Conservation (phyloP, 805 yeast species). For the Torulaspora franciscae region DNA sequence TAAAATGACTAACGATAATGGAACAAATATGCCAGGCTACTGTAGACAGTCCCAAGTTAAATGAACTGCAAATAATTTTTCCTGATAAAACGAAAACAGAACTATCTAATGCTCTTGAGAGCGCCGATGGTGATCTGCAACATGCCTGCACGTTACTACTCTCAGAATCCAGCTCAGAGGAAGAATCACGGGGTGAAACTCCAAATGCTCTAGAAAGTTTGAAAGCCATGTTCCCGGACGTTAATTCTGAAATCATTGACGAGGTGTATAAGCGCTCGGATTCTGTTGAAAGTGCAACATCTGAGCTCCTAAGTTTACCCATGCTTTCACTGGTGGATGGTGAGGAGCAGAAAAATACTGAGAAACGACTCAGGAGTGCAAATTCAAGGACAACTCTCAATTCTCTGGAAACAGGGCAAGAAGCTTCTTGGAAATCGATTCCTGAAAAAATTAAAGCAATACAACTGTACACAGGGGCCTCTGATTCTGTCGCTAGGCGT, state of each 20-base stretch:
- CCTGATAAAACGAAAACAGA: conserved; percentile 16
- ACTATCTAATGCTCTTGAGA: conserved; percentile 17
- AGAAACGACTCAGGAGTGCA: conserved; percentile 5
- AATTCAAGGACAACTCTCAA: neutral
- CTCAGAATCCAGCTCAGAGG: conserved; percentile 14
- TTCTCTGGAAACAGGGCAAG: neutral
- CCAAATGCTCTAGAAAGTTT: conserved; percentile 21
- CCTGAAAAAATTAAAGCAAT: conserved; percentile 24
- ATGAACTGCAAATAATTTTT: conserved; percentile 17
- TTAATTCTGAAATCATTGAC: conserved; percentile 32
- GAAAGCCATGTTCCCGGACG: conserved; percentile 45
- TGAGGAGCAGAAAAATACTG: conserved; percentile 16
- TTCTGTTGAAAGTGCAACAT: conserved; percentile 27
- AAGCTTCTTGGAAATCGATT: conserved; percentile 16
- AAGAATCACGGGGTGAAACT: neutral
- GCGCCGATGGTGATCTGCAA: conserved; percentile 21
- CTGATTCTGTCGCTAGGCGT: conserved; percentile 17
- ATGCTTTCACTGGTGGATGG: conserved; percentile 14
- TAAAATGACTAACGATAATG: neutral
- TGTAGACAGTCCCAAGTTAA: conserved; percentile 1
- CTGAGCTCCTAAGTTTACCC: conserved; percentile 21
- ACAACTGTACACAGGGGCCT: conserved; percentile 19
- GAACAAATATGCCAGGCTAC: neutral
- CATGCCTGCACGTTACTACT: conserved; percentile 26
- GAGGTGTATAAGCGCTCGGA: conserved; percentile 31